These are phyloP conservation scores for Avena eriantha DNA, from an alignment of 176 grass and related monocot genomes.

Conservation along the genomic window DNA sequence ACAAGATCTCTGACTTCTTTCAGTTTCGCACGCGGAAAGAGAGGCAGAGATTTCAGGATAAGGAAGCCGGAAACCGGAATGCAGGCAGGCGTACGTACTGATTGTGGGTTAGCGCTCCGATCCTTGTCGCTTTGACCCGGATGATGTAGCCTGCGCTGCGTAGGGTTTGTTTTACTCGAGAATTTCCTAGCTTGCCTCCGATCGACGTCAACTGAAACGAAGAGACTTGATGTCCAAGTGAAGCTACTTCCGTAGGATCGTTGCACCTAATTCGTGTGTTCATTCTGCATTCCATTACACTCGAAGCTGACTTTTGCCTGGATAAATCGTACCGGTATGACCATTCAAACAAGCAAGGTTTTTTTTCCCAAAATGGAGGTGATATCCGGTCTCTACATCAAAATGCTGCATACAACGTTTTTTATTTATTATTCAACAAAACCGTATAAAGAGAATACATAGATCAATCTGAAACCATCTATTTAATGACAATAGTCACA, in stretches of 20 bases:
- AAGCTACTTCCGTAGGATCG: background rate
- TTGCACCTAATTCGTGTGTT: background rate
- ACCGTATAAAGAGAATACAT: too few relatives aligned
- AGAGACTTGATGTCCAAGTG: background rate
- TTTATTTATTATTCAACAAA: too few relatives aligned
- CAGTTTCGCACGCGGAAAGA: slow-evolving; percentile 24
- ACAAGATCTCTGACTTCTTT: slow-evolving; percentile 46
- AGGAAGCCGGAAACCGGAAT: slow-evolving; percentile 32
- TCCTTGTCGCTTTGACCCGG: slow-evolving; percentile 33
- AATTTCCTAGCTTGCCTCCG: background rate
- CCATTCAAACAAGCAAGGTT: background rate
- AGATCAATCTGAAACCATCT: too few relatives aligned
- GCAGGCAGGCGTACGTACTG: slow-evolving; percentile 38
- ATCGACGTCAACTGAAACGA: background rate
- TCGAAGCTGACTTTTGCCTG: slow-evolving; percentile 21
- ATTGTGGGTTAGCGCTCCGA: slow-evolving; percentile 21
- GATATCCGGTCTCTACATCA: too few relatives aligned
- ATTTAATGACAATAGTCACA: too few relatives aligned
- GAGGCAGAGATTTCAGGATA: slow-evolving; percentile 21
- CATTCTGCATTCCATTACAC: background rate
- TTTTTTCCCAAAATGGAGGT: too few relatives aligned
- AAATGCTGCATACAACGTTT: too few relatives aligned
- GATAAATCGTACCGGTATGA: background rate
- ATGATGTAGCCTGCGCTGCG: background rate
- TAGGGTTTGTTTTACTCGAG: background rate